Base-by-base conservation (phyloP, 345 rosid species). In the Citrus mangshanensis region DNA sequence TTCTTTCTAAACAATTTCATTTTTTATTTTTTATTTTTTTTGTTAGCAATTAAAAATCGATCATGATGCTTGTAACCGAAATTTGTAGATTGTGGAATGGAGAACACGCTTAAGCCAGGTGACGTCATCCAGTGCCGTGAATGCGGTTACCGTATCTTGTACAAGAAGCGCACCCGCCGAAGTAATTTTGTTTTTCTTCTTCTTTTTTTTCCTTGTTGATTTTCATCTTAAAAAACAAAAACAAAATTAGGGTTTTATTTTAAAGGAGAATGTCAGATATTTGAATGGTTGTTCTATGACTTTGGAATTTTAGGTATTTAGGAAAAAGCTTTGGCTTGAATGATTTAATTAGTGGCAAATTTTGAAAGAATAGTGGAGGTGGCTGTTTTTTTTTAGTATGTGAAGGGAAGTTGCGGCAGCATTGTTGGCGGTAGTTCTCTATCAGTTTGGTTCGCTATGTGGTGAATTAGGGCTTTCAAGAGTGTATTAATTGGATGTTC, bases 71-170 rank as follows among this genome's bases (percentile, higher is more conserved):
- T 61, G 18, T n/a, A 67, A 70, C 35, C 13, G 3, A 51, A 38
- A 62, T 51, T 21, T 24, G 73, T 70, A 87, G 97, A 95, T 80
- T 95, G 98, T 81, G 98, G 99, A 42, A 86, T 89, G 82, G 98
- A 93, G 80, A 90, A 88, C 72, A 87, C 91, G 9, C 68, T 91
- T 87, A 92, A 92, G 93, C 75, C 91, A 1, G 98, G 93, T 6
- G 98, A 93, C 78, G 93, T 92, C 65, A 89, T 94, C n/a, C 96
- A 93, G 74, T 95, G 99, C 91, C 80, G 94, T 10, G 98, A 95
- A 84, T 93, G 99, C 68, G 99, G 98, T 40, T 92, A 92, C 78
- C 97, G 98, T 82, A 93, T 93, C 42, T 89, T 93, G 8, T 93
- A 90, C 86, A 93, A 95, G 91, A 93, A 95, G 88, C 96, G 99